These are phyloP conservation scores for Hypoxylon sp. DNA, from an alignment of 2,329 filamentous ascomycete species.

Conservation along the genomic window DNA sequence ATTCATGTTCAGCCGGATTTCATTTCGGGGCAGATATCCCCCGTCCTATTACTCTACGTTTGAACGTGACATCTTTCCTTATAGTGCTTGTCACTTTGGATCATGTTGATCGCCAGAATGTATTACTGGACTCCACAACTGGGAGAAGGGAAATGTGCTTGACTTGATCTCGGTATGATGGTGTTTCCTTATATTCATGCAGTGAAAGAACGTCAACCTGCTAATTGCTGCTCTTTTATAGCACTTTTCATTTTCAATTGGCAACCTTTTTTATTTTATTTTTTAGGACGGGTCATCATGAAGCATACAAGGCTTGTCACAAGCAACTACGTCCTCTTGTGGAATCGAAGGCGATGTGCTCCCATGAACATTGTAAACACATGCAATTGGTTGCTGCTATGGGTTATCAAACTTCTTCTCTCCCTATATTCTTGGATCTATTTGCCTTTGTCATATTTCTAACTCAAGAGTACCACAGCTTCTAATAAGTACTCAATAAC, in stretches of 20 bases:
- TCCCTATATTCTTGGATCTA: no score
- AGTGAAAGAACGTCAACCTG: neutral
- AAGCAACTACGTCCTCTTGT: neutral
- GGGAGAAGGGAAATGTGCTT: neutral
- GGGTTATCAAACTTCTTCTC: no score
- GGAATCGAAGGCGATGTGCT: neutral
- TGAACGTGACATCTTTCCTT: neutral
- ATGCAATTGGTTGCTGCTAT: no score
- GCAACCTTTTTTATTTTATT: no score
- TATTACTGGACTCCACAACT: neutral
- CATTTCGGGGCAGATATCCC: neutral
- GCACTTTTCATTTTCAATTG: neutral
- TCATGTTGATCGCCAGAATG: neutral
- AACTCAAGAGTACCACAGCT: no score
- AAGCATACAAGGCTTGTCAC: neutral
- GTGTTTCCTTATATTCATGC: neutral
- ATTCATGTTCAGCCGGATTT: constrained; percentile 23
- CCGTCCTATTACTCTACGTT: neutral
- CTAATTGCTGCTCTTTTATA: neutral
- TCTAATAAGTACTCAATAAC: no score
- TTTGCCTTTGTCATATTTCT: no score
- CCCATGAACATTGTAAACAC: no score
- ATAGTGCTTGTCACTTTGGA: neutral
- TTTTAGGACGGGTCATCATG: neutral
- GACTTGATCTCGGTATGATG: neutral